Evolutionary conservation across 768 basidiomycete species (phyloP).

Genomic region (Lenzites betulinus): DNA sequence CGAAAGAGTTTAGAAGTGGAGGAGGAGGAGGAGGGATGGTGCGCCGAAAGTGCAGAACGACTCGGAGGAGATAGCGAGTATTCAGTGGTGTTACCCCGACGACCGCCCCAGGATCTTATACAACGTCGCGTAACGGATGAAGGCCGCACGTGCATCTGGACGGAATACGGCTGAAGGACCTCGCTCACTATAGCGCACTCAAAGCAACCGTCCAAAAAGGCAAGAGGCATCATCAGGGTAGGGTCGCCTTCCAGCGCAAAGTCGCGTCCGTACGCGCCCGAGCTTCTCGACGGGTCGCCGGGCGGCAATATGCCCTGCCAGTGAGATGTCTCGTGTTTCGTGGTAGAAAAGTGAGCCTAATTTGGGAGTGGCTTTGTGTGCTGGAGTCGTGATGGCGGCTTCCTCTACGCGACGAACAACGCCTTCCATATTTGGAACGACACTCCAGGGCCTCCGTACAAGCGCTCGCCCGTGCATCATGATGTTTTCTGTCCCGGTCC

Average conservation of each 20-base stretch:
- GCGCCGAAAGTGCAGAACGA: background rate
- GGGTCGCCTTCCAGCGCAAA: background rate
- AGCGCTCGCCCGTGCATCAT: too few relatives aligned
- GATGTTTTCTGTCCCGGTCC: too few relatives aligned
- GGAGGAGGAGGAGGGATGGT: background rate
- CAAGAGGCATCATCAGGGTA: background rate
- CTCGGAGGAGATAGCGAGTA: background rate
- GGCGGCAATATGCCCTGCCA: background rate
- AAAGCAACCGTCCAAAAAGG: constrained; percentile 8
- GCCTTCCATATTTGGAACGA: background rate
- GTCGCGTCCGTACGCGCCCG: background rate
- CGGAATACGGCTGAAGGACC: background rate
- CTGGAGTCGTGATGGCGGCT: background rate
- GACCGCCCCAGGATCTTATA: constrained; percentile 1
- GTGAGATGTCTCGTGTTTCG: background rate
- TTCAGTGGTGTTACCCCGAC: background rate
- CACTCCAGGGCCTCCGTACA: too few relatives aligned
- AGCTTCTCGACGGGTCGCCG: background rate
- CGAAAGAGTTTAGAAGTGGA: background rate
- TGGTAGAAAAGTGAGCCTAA: background rate
- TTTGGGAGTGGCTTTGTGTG: constrained; percentile 6
- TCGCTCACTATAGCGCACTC: constrained; percentile 4
- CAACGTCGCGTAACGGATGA: constrained; percentile 3
- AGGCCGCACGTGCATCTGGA: background rate
- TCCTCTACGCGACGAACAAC: constrained; percentile 9